A percentile compares a stretch with the other conserved stretches of the same genome.
phyloP scores from a whole-genome alignment of 257 asterid species.

The Linaria vulgaris region DNA sequence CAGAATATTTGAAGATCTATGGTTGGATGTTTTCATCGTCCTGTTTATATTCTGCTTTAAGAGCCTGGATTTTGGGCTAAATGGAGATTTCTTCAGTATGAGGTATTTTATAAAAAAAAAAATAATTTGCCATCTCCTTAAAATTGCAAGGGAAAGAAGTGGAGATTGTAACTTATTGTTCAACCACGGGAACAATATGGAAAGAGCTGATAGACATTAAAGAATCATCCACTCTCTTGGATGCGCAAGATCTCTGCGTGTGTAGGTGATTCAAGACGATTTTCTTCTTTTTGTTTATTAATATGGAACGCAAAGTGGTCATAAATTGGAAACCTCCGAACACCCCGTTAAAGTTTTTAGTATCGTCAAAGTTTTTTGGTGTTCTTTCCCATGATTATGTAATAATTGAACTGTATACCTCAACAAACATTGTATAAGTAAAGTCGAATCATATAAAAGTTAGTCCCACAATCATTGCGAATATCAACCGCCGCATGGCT shows the following conservation, averaged over 20 bases:
- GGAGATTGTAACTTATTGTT: slow-evolving; percentile 25
- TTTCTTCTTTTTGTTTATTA: slow-evolving; percentile 15
- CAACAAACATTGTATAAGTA: no score
- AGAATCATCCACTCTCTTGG: slow-evolving; percentile 18
- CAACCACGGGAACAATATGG: slow-evolving; percentile 32
- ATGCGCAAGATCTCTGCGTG: slow-evolving; percentile 19
- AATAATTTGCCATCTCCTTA: slow-evolving; percentile 27
- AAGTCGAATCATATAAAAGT: no score
- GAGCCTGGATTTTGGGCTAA: slow-evolving; percentile 33
- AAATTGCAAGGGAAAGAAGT: slow-evolving; percentile 27
- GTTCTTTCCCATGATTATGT: no score
- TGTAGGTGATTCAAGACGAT: slow-evolving; percentile 11
- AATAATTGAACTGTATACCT: no score
- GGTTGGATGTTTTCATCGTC: no score
- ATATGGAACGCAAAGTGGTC: slow-evolving; percentile 18
- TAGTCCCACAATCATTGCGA: no score
- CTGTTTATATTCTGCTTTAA: slow-evolving; percentile 43
- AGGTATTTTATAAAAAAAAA: slow-evolving; percentile 31
- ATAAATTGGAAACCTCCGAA: slow-evolving; percentile 28
- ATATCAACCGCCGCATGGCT: no score
- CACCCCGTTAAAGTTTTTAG: neutral
- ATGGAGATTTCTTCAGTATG: slow-evolving; percentile 28
- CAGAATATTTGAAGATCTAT: slow-evolving; percentile 17
- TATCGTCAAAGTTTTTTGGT: slow-evolving; percentile 17
- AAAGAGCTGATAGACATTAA: slow-evolving; percentile 26